phyloP scores from a whole-genome alignment of 768 basidiomycete genomes.

The Termitomyces eurrhizus region DNA sequence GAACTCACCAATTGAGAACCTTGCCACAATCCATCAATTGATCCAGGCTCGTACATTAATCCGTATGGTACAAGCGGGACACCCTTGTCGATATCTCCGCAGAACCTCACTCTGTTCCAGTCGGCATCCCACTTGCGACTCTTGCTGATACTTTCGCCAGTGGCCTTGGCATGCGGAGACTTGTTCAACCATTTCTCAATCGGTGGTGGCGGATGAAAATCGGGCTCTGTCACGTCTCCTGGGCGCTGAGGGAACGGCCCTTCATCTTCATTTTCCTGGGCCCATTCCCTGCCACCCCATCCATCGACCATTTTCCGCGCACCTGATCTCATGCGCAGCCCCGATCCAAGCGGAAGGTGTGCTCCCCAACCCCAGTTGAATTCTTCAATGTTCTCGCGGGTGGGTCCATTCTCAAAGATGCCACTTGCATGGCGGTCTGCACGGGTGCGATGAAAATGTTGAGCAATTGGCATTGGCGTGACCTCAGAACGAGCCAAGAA shows the following conservation, averaged over 20 bases:
- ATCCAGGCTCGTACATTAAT: constrained; percentile 38
- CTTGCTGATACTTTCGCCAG: constrained; percentile 7
- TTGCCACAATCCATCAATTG: constrained; percentile 50
- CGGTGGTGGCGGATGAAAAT: neutral
- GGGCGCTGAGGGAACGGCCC: constrained; percentile 2
- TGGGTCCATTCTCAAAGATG: constrained; percentile 31
- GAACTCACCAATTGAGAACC: constrained; percentile 52
- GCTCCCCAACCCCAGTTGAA: constrained; percentile 41
- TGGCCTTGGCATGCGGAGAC: constrained; percentile 12
- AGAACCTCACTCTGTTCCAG: constrained; percentile 46
- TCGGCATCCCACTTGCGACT: constrained; percentile 48
- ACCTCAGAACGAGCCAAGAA: constrained; percentile 59
- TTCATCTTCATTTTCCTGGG: neutral
- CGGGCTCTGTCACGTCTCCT: neutral
- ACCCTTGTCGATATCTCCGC: constrained; percentile 23
- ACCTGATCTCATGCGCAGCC: neutral
- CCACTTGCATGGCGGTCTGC: constrained; percentile 21
- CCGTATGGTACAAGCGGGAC: constrained; percentile 17
- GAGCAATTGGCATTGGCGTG: constrained; percentile 38
- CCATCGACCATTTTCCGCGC: constrained; percentile 1
- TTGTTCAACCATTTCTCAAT: constrained; percentile 14
- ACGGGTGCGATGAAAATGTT: constrained; percentile 28
- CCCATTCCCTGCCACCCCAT: constrained; percentile 2
- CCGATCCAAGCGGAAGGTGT: constrained; percentile 20
- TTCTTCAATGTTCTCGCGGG: constrained; percentile 57